Base-by-base conservation (phyloP, 108 stramenopile species). In the Nitzschia sp. region DNA sequence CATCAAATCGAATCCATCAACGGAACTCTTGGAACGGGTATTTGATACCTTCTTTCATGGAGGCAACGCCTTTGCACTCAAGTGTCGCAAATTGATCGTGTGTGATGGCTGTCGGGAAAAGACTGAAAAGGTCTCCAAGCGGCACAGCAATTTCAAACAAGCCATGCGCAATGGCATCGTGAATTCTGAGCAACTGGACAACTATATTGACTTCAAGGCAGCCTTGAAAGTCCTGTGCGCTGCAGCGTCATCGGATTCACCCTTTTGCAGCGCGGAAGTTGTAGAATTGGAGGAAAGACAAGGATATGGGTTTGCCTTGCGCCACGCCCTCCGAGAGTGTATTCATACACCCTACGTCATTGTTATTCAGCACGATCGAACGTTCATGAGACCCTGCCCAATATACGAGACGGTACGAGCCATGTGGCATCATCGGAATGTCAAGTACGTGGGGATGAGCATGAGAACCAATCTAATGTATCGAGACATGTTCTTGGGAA, bases 281-380 rank as follows among this genome's bases (percentile, higher is more conserved):
- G 82, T 86, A 53, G 90, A 94, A 68, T 63, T 92, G 33, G 70
- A 81, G 5, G 66, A 72, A 45, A 70, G 94, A 2, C 91, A 91
- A 60, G 94, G 94, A 9, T 95, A 89, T 69, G 94, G 91, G 19
- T 95, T 92, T 72, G 94, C 94, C 1, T 69, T 95, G 46, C 82
- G 88, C 0, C 84, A 95, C 58, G 89, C 88, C 0, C 58, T 91
- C 23, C 66, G 57, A 33, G 58, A 88, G 29, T 70, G 59, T 50
- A 82, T 92, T 0, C 57, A 65, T 3, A 95, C 91, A 17, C 89
- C 89, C 34, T 92, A 85, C 54, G 89, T 90, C 0, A 88, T 87
- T 72, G 94, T 95, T 22, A 92, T 95, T 70, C 94, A 95, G 74
- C 94, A 95, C 48, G 94, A 95, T 75, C 87, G 94, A 8, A 92